Percentiles rank a stretch among this genome's conserved stretches.
Conservation (phyloP, 2,329 filamentous ascomycete species). For the Colletotrichum tropicicola region DNA sequence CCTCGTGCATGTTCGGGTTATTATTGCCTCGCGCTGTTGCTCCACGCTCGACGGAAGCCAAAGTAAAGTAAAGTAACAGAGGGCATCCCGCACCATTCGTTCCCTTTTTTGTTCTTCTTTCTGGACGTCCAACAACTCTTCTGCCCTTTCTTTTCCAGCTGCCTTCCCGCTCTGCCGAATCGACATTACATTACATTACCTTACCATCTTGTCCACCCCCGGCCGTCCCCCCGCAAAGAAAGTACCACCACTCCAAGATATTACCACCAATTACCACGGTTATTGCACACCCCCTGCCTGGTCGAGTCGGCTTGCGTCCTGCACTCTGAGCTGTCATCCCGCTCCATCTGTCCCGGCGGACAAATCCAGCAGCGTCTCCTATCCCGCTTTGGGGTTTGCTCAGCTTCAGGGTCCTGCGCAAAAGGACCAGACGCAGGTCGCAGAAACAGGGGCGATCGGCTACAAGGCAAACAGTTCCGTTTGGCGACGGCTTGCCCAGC, state of each 20-base stretch:
- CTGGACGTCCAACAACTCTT: no score
- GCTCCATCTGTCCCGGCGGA: neutral
- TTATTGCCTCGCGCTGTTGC: neutral
- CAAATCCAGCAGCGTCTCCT: neutral
- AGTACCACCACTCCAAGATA: no score
- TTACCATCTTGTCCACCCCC: neutral
- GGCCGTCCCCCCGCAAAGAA: neutral
- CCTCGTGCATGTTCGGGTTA: neutral
- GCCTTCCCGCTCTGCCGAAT: slow-evolving; percentile 8
- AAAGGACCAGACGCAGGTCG: slow-evolving; percentile 14
- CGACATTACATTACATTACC: neutral
- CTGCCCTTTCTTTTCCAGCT: neutral
- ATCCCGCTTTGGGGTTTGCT: slow-evolving; percentile 10
- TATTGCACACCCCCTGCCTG: no score
- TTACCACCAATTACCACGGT: slow-evolving; percentile 25
- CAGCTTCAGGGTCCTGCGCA: slow-evolving; percentile 26
- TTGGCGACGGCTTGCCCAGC: slow-evolving; percentile 23
- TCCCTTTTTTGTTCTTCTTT: neutral
- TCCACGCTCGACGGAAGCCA: neutral
- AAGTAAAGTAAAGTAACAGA: neutral
- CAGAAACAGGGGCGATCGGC: slow-evolving; percentile 21
- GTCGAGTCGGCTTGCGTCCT: neutral
- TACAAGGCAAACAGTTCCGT: slow-evolving; percentile 25
- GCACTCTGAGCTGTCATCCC: slow-evolving; percentile 21
- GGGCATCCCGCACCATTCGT: neutral